Conservation (phyloP, 2,329 filamentous ascomycete genomes). For the Monosporascus sp. region DNA sequence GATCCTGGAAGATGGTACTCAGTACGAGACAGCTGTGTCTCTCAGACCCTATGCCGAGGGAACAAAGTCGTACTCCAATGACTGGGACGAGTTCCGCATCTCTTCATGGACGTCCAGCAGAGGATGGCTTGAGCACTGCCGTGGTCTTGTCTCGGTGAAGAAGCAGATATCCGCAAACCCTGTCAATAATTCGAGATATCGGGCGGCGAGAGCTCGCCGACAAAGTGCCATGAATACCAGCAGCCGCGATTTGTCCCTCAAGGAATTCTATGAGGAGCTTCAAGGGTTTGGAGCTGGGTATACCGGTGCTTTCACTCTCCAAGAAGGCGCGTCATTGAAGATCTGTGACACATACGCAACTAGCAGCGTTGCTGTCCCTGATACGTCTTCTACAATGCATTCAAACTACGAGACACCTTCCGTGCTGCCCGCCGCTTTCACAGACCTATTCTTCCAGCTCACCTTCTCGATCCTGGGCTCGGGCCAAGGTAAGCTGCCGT, state of each 20-base stretch:
- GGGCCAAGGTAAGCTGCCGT: constrained; percentile 24
- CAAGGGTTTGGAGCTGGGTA: constrained; percentile 43
- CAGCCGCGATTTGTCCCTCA: constrained; percentile 41
- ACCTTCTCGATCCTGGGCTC: constrained; percentile 35
- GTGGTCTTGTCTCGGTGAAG: constrained; percentile 41
- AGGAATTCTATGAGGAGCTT: constrained; percentile 2
- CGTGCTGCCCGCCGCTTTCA: constrained; percentile 28
- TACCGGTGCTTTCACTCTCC: constrained; percentile 37
- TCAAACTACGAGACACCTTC: constrained; percentile 27
- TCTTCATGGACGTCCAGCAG: constrained; percentile 46
- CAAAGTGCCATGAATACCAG: constrained; percentile 24
- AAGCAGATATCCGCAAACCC: constrained; percentile 30
- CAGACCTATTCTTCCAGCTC: constrained; percentile 36
- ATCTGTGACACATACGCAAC: constrained; percentile 30
- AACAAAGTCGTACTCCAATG: constrained; percentile 34
- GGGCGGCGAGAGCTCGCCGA: constrained; percentile 21
- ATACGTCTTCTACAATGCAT: constrained; percentile 34
- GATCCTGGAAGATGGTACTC: constrained; percentile 39
- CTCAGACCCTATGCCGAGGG: constrained; percentile 39
- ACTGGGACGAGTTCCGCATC: constrained; percentile 53
- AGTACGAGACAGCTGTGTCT: constrained; percentile 45
- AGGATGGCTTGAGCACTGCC: constrained; percentile 55
- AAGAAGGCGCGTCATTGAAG: constrained; percentile 38
- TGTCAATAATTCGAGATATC: constrained; percentile 29
- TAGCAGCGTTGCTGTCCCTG: constrained; percentile 30